Percentiles rank a stretch among this genome's conserved stretches.
phyloP scores from a whole-genome alignment of 2,329 filamentous ascomycete species.

The Plenodomus biglobosus region DNA sequence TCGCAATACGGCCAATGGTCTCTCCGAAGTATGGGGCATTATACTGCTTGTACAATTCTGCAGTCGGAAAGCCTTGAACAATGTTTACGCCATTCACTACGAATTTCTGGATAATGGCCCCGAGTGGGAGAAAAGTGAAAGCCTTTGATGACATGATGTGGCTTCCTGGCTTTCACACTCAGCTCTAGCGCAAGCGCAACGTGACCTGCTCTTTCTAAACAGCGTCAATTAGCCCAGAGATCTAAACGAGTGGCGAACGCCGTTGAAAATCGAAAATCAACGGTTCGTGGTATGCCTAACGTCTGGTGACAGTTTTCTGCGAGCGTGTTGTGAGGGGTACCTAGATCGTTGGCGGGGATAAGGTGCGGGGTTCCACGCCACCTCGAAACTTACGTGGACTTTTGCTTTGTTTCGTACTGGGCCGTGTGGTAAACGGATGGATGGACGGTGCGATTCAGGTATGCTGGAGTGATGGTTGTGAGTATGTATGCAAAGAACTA shows the following conservation, averaged over 20 bases:
- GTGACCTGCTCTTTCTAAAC: not conserved
- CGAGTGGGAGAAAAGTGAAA: slow-evolving; percentile 69
- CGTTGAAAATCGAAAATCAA: not conserved
- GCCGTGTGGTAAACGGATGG: not conserved
- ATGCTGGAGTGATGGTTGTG: slow-evolving; percentile 14
- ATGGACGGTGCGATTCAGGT: not conserved
- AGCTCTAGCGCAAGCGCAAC: not conserved
- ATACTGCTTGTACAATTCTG: slow-evolving; percentile 71
- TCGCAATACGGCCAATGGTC: slow-evolving; percentile 83
- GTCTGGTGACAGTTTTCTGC: slow-evolving; percentile 1
- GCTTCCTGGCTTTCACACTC: not conserved
- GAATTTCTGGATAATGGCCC: slow-evolving; percentile 81
- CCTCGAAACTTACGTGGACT: slow-evolving; percentile 19
- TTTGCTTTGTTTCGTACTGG: not conserved
- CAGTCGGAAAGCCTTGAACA: slow-evolving; percentile 78
- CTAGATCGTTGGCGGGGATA: slow-evolving; percentile 1
- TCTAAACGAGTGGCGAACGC: not conserved
- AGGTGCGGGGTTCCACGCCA: slow-evolving; percentile 17
- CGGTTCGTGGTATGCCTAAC: not conserved
- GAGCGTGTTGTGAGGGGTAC: slow-evolving; percentile 14
- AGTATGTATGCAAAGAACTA: slow-evolving; percentile 15
- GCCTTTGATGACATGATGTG: slow-evolving; percentile 36
- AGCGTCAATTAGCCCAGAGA: not conserved
- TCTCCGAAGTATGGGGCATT: slow-evolving; percentile 86
- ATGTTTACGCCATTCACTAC: slow-evolving; percentile 78